phyloP scores from a whole-genome alignment of 768 basidiomycete species.

The Suillus americanus region DNA sequence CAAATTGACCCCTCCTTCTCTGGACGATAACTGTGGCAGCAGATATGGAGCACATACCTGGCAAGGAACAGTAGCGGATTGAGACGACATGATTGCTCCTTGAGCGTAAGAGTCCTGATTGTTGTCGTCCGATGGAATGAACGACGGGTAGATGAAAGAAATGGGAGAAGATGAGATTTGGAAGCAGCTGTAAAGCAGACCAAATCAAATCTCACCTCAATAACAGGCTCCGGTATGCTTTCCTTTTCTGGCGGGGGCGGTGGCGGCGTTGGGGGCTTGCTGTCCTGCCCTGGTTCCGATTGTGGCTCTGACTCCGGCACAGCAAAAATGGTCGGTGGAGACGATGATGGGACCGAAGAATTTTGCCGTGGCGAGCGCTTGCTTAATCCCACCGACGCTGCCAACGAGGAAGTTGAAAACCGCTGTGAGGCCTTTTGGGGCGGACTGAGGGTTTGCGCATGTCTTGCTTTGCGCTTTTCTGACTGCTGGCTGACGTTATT shows the following conservation, averaged over 20 bases:
- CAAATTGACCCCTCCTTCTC: conserved; percentile 3
- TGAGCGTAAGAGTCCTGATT: conserved; percentile 18
- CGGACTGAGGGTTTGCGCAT: conserved; percentile 23
- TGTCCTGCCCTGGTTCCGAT: conserved; percentile 6
- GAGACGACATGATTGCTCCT: conserved; percentile 26
- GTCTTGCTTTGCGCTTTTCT: conserved; percentile 25
- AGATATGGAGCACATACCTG: conserved; percentile 33
- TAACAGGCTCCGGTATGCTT: conserved; percentile 27
- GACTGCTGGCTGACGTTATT: conserved; percentile 23
- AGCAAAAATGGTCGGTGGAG: not conserved
- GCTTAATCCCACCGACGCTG: conserved; percentile 19
- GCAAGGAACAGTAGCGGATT: conserved; percentile 43
- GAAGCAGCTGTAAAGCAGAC: conserved; percentile 8
- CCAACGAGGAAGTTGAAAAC: conserved; percentile 7
- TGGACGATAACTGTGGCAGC: not conserved
- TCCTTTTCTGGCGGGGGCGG: conserved; percentile 19
- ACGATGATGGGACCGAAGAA: conserved; percentile 15
- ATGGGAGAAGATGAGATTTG: conserved; percentile 4
- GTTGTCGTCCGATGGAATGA: conserved; percentile 1
- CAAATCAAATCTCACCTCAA: conserved; percentile 14
- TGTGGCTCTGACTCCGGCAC: conserved; percentile 19
- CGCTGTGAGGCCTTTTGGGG: conserved; percentile 28
- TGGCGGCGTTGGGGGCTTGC: conserved; percentile 10
- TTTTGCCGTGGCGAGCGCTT: conserved; percentile 30
- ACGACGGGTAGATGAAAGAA: conserved; percentile 6